Evolutionary conservation across 2,329 filamentous ascomycete species (phyloP).

Genomic region (Microsporum ferrugineum): DNA sequence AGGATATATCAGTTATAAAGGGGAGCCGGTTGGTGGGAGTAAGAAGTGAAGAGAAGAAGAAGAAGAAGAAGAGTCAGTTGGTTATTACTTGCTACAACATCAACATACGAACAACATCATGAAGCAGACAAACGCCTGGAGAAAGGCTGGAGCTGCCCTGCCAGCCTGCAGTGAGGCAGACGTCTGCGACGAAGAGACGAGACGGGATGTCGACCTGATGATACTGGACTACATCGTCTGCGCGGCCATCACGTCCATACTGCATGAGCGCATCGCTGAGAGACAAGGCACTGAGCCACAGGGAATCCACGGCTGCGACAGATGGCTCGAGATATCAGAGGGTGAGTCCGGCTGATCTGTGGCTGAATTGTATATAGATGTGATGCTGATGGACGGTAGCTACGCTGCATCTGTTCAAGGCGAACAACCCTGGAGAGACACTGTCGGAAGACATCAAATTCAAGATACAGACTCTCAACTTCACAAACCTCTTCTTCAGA

Average conservation of each 20-base stretch:
- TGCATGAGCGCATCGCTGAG: conserved; percentile 24
- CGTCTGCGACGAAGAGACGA: background rate
- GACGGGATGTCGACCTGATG: conserved; percentile 41
- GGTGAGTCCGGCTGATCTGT: conserved; percentile 18
- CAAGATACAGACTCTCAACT: conserved; percentile 39
- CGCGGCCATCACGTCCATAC: conserved; percentile 34
- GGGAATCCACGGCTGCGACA: conserved; percentile 4
- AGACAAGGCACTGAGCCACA: background rate
- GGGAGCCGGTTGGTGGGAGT: background rate
- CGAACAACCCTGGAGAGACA: conserved; percentile 26
- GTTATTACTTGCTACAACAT: background rate
- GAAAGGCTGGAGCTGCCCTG: background rate
- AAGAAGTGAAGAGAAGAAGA: background rate
- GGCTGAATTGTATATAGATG: background rate
- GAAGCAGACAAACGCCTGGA: background rate
- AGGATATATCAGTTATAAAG: background rate
- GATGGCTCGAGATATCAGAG: conserved; percentile 12
- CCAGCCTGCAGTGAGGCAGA: background rate
- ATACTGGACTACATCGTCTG: conserved; percentile 47
- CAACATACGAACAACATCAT: background rate
- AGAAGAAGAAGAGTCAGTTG: background rate
- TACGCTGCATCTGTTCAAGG: conserved; percentile 31
- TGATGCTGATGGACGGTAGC: background rate
- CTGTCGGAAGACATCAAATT: conserved; percentile 34
- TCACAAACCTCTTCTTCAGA: conserved; percentile 36